Conservation (phyloP, 495 filamentous ascomycete species). For the Mytilinidion resinicola region DNA sequence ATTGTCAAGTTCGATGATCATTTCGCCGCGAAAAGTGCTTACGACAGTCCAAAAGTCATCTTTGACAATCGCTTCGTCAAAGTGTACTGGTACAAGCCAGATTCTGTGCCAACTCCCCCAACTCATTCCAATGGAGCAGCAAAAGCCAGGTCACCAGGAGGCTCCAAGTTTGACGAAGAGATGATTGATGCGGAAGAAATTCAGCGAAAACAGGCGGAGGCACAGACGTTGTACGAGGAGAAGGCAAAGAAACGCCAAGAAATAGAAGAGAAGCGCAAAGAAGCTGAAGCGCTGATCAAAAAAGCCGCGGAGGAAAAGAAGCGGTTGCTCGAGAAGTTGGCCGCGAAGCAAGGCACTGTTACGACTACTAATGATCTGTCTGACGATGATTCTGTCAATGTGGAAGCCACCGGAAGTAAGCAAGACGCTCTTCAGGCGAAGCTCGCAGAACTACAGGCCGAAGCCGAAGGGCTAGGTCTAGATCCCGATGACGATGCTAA, state of each 20-base stretch:
- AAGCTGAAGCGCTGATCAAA: constrained; percentile 66
- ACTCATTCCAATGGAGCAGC: constrained; percentile 5
- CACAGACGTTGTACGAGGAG: constrained; percentile 72
- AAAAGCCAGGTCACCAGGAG: neutral
- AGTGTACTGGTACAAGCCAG: constrained; percentile 86
- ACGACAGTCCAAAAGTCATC: constrained; percentile 85
- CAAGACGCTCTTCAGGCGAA: constrained; percentile 67
- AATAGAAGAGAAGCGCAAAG: constrained; percentile 61
- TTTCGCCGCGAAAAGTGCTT: constrained; percentile 70
- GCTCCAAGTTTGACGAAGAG: constrained; percentile 35
- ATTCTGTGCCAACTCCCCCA: constrained; percentile 37
- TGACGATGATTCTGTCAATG: too few relatives aligned
- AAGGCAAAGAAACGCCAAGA: constrained; percentile 67
- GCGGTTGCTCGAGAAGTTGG: constrained; percentile 58
- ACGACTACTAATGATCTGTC: constrained; percentile 5
- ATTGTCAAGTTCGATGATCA: constrained; percentile 73
- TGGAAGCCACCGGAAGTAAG: constrained; percentile 19
- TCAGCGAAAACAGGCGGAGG: constrained; percentile 65
- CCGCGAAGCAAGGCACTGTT: constrained; percentile 38
- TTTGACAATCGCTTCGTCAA: constrained; percentile 98
- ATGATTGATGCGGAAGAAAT: constrained; percentile 75
- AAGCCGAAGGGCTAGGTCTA: constrained; percentile 74
- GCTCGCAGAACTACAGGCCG: constrained; percentile 74
- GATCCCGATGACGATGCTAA: constrained; percentile 43
- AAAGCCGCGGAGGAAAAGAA: constrained; percentile 70